Evolutionary conservation across 257 asterid species (phyloP).

Genomic region (Lantana camara): DNA sequence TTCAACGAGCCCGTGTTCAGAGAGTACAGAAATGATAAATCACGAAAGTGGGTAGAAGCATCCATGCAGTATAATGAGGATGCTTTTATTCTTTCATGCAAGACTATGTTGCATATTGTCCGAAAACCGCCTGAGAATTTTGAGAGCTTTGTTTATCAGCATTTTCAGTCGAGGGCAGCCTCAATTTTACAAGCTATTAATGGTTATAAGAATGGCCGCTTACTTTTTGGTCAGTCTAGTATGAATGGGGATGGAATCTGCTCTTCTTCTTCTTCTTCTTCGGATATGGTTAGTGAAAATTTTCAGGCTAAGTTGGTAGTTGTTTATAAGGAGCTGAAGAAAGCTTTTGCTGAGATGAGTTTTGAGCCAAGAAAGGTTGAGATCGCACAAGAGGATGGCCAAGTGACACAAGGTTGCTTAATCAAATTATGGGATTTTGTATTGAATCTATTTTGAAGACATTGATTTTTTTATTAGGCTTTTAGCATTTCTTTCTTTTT

Average conservation of each 20-base stretch:
- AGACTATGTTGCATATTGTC: constrained; percentile 40
- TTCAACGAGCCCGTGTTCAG: constrained; percentile 53
- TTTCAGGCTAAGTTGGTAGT: constrained; percentile 18
- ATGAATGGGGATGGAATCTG: constrained; percentile 13
- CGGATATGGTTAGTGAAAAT: constrained; percentile 2
- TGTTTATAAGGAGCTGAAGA: constrained; percentile 10
- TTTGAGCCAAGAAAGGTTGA: neutral
- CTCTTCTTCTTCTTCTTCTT: neutral
- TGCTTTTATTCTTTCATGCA: constrained; percentile 44
- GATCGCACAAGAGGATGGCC: neutral
- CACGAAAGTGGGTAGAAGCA: neutral
- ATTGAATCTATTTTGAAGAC: too few relatives aligned
- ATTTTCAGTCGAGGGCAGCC: constrained; percentile 34
- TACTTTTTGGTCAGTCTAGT: constrained; percentile 27
- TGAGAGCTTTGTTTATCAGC: constrained; percentile 40
- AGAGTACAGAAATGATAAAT: neutral
- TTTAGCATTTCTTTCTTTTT: too few relatives aligned
- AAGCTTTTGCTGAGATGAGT: neutral
- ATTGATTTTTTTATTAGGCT: too few relatives aligned
- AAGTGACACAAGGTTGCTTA: too few relatives aligned
- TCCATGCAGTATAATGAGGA: constrained; percentile 41
- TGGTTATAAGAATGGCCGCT: constrained; percentile 34
- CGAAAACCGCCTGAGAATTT: constrained; percentile 47
- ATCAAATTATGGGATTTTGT: too few relatives aligned
- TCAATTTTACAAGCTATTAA: constrained; percentile 36